Evolutionary conservation across 2,329 filamentous ascomycete species (phyloP), one percentile per base, ranked within the genome.

Genomic region (Botrytis porri): DNA sequence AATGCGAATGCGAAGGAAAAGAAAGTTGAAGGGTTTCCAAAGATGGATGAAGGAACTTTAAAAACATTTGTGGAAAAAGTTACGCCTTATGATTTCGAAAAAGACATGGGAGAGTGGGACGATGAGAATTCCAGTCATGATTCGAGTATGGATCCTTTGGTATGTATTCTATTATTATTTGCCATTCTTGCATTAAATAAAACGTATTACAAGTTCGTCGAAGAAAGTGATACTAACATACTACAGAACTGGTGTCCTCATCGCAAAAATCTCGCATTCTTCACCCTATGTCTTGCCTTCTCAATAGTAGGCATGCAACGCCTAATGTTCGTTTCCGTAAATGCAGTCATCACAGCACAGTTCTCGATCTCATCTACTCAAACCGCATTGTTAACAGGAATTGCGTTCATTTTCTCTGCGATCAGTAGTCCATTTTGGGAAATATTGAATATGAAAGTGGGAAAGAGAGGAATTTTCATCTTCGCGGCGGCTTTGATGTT

Each of bases 391-490:
- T 79, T 89, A 54, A 89, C 87, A 0, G 87, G 85, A 10, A 83
- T 84, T 3, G 87, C 87, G 0, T 79, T 89, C 18, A 84, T 88
- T 71, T 59, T 88, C 2, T 86, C 86, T 0, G 83, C 85, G 2
- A 41, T 85, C 7, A 81, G 84, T 0, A 87, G 85, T 0, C 78
- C 87, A 14, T 73, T 79, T 10, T 84, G 84, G 71, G 80, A 84
- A 8, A 79, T 84, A 12, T 77, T 83, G 1, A 82, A 85, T 16
- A 84, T 84, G 70, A 76, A 87, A 41, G 84, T 82, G 76, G 88
- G 88, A 9, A 88, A 88, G 77, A 81, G 88, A 25, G 85, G 85
- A 0, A 82, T 89, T 0, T 88, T 88, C 74, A 77, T 90, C 10
- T 80, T 78, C 1, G 85, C 86, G 0, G 81, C 83, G 48, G 72